Percentiles rank a stretch among this genome's conserved stretches.
These are phyloP conservation scores for Aspergillus arachidicola DNA, from an alignment of 2,329 filamentous ascomycete genomes.

Conservation along the genomic window DNA sequence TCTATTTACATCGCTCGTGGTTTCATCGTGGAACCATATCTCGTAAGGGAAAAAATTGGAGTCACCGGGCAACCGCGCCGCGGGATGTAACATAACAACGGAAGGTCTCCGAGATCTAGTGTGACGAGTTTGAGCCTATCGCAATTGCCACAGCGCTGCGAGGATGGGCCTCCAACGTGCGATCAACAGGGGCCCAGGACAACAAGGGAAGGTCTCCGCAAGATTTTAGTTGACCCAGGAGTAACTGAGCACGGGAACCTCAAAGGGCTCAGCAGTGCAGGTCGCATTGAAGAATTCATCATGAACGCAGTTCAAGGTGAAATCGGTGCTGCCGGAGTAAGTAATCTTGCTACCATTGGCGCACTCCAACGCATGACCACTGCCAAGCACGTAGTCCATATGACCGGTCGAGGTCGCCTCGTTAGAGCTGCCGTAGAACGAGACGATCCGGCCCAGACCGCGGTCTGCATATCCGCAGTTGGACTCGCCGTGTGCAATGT, in stretches of 20 bases:
- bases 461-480: conserved; percentile 34
- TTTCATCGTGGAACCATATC: not conserved
- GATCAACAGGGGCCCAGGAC: not conserved
- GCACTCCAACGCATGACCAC: conserved; percentile 29
- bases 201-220: not conserved
- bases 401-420: conserved; percentile 18
- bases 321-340: conserved; percentile 29
- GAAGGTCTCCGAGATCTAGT: not conserved
- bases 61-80: not conserved
- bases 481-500: conserved; percentile 29
- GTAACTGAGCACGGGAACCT: conserved; percentile 29
- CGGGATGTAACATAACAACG: not conserved
- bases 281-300: conserved; percentile 32
- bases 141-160: not conserved
- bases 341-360: conserved; percentile 31
- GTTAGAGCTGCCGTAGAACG: conserved; percentile 31
- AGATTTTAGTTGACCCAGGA: conserved; percentile 22
- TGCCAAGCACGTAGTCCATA: conserved; percentile 29
- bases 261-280: conserved; percentile 29
- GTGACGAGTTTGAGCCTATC: not conserved
- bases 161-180: not conserved
- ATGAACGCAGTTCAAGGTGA: conserved; percentile 26
- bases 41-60: not conserved
- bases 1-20: not conserved
- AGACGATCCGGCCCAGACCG: conserved; percentile 26